Evolutionary conservation across 2,329 filamentous ascomycete species (phyloP), one percentile per base, ranked within the genome.

Genomic region (Calonectria honghensis): DNA sequence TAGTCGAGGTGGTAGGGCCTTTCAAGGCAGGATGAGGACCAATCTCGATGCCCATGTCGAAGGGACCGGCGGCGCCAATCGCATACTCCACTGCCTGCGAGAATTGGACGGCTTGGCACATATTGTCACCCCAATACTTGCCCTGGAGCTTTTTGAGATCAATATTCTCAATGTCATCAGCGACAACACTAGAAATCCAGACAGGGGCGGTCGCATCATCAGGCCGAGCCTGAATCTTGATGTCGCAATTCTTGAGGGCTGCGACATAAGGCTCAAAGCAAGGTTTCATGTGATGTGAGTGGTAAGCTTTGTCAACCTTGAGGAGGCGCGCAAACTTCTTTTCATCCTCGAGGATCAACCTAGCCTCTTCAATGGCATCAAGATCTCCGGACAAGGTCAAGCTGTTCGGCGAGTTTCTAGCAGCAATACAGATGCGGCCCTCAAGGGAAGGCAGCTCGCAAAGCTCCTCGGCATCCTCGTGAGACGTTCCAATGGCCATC

Each of bases 21-120:
- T 87, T 85, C 4, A 90, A 83, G 0, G 87, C 88, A 1, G 87
- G 85, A 75, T 89, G 88, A 1, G 88, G 88, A 0, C 88, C 88
- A 11, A 89, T 75, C 76, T 90, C 88, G 11, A 84, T 35, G 10
- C 74, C 74, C 1, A 80, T 18, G 35, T 77, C 67, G 7, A 70
- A 72, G 0, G 71, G 6, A 0, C 37, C 6, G 1, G 37, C 41
- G 11, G 45, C 24, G 9, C 50, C 68, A 2, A 75, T 35, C 2
- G 75, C 77, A 9, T 52, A 68, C 45, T 70, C 61, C 0, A 79
- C 41, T 1, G 81, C 81, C 4, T 75, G n/a, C 0, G 75, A 70
- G 69, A 83, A 83, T 0, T 79, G 52, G 0, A 83, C 81, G 1
- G 79, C 29, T 2, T 77, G 70, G 10, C 68, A 39, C 79, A 83